Base-by-base conservation (phyloP, 2,329 filamentous ascomycete species). In the Beauveria australis region DNA sequence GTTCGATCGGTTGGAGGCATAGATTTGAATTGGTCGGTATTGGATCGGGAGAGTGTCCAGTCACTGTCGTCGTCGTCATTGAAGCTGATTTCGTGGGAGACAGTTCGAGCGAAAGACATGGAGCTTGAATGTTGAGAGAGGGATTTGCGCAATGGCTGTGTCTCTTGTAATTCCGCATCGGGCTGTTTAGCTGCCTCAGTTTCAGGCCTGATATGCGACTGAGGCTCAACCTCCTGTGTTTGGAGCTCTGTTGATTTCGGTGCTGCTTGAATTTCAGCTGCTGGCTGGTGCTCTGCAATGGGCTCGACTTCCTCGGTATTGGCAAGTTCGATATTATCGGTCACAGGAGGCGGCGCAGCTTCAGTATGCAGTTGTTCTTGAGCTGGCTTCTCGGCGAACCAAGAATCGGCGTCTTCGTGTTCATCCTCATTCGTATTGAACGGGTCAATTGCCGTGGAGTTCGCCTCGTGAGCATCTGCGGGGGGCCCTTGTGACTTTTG, bases 31-130 rank as follows among this genome's bases (percentile, higher is more conserved):
- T 80, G 80, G 61, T 87, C 82, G 1, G 79, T 79, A 57, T 82
- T 77, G 33, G 77, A 75, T 59, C 78, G 78, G 14, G 78, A 73
- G 1, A 83, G 66, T 54, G 73, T 80, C 80, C 81, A 86, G 63
- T 86, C 83, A n/a, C 73, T 69, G 24, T 85, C 83, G 22, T 86
- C 83, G 24, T 85, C 84, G 44, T 83, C 81, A 60, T 77, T 78
- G 73, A 83, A 86, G 69, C 76, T 85, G 26, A 86, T 74, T 58
- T 86, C 83, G 61, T 86, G 80, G 12, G 84, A 81, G 14, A 86
- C 83, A 2, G 85, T 88, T 41, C 85, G 80, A 12, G 84, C 78
- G 71, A 88, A 88, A 0, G 85, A 88, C 69, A 81, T 78, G 53
- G 79, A 84, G 70, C 83, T 87, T 10, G 79, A 71, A 68, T 87